These are phyloP conservation scores for Hibiscus tridactylites DNA, from an alignment of 345 rosid genomes.

Conservation along the genomic window DNA sequence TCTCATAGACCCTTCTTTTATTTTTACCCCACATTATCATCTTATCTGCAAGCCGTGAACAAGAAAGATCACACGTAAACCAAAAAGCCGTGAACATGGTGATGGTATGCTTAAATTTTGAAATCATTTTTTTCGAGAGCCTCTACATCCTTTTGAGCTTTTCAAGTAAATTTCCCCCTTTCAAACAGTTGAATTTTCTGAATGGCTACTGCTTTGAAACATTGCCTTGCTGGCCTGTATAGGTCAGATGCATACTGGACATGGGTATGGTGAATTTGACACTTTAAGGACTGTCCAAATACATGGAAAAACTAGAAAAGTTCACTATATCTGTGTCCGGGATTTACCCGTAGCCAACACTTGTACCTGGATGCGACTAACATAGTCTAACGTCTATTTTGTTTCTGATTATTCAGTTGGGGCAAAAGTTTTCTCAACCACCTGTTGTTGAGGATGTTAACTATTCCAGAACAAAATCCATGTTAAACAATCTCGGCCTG, in stretches of 20 bases:
- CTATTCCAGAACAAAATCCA: slow-evolving; percentile 45
- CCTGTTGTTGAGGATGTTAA: slow-evolving; percentile 46
- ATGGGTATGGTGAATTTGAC: not conserved
- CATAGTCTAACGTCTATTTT: slow-evolving; percentile 2
- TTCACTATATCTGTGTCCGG: not conserved
- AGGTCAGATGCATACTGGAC: not conserved
- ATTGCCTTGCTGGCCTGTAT: not conserved
- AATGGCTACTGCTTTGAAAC: not conserved
- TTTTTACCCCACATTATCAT: not conserved
- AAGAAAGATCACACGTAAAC: not conserved
- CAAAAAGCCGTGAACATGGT: not conserved
- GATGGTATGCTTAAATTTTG: not conserved
- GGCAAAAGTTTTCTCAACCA: slow-evolving; percentile 60
- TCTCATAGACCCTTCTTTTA: not conserved
- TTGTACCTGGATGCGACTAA: not conserved
- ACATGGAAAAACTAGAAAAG: too few relatives aligned
- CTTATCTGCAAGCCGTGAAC: not conserved
- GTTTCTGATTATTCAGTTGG: slow-evolving; percentile 42
- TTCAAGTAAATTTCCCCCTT: too few relatives aligned
- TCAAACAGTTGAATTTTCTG: not conserved
- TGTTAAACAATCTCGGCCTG: slow-evolving; percentile 65
- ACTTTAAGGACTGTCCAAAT: not conserved
- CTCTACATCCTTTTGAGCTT: not conserved
- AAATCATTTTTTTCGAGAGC: not conserved
- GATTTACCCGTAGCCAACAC: not conserved